Evolutionary conservation across 2,329 filamentous ascomycete species (phyloP).

Genomic region (Verticillium alfalfae): DNA sequence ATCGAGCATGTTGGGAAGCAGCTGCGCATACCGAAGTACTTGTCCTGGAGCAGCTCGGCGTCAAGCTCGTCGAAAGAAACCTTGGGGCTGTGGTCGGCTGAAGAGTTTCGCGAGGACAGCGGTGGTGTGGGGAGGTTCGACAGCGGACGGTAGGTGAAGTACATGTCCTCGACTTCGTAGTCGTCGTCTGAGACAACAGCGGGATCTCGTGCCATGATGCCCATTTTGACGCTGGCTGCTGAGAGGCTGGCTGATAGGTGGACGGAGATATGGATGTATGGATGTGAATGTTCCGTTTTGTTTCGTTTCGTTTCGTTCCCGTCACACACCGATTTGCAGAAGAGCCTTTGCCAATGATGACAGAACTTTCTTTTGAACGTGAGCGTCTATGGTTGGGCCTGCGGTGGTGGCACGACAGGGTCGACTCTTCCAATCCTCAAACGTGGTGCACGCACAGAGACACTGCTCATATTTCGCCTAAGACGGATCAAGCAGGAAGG

Average conservation of each 20-base stretch:
- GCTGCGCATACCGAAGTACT: slow-evolving; percentile 27
- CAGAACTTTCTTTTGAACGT: background rate
- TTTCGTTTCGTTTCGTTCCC: background rate
- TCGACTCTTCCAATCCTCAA: slow-evolving; percentile 13
- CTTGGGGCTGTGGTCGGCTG: slow-evolving; percentile 35
- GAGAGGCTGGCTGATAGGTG: background rate
- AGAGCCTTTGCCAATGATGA: background rate
- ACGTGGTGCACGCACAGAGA: slow-evolving; percentile 10
- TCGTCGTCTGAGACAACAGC: slow-evolving; percentile 31
- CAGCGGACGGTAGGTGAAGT: slow-evolving; percentile 61
- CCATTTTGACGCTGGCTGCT: slow-evolving; percentile 7
- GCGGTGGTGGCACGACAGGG: background rate
- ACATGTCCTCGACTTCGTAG: slow-evolving; percentile 44
- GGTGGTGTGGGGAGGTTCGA: slow-evolving; percentile 65
- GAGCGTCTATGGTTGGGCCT: background rate
- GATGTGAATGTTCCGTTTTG: background rate
- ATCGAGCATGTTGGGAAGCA: background rate
- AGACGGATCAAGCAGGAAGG: background rate
- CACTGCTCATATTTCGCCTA: slow-evolving; percentile 11
- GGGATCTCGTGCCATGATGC: slow-evolving; percentile 10
- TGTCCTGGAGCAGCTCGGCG: slow-evolving; percentile 33
- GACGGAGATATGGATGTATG: background rate
- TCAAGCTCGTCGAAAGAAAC: slow-evolving; percentile 30
- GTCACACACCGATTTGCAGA: background rate
- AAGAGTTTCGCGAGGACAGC: slow-evolving; percentile 43